These are phyloP conservation scores for Phialemonium atrogriseum DNA, from an alignment of 2,329 filamentous ascomycete genomes.

Conservation along the genomic window DNA sequence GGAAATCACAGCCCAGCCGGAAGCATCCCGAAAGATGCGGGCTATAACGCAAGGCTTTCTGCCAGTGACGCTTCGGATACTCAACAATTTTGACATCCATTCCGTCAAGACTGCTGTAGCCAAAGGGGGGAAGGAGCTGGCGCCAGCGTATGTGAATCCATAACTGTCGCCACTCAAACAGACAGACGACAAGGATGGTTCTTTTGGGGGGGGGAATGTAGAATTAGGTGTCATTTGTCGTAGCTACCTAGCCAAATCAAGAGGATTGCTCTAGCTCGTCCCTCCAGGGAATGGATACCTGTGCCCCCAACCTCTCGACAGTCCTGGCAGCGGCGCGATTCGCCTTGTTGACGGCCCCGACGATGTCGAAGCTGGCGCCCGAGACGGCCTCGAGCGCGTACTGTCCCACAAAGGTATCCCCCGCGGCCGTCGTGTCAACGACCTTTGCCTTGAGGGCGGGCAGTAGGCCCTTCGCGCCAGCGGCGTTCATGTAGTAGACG, in stretches of 20 bases:
- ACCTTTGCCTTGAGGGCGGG: slow-evolving; percentile 63
- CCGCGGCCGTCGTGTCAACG: slow-evolving; percentile 88
- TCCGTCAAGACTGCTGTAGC: slow-evolving; percentile 14
- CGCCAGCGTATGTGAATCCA: slow-evolving; percentile 31
- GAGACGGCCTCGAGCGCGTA: slow-evolving; percentile 68
- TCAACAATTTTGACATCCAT: slow-evolving; percentile 28
- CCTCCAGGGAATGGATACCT: slow-evolving; percentile 59
- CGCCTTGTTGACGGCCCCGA: slow-evolving; percentile 50
- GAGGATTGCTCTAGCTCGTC: slow-evolving; percentile 31
- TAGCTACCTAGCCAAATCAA: not conserved
- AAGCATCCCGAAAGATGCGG: slow-evolving; percentile 13
- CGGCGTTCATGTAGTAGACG: slow-evolving; percentile 50
- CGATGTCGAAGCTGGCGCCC: slow-evolving; percentile 38
- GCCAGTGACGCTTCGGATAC: slow-evolving; percentile 29
- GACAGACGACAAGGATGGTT: not conserved
- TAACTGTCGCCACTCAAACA: slow-evolving; percentile 13
- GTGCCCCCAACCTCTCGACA: slow-evolving; percentile 58
- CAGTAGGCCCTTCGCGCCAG: slow-evolving; percentile 38
- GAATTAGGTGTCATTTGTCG: too few species aligned
- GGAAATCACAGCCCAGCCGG: slow-evolving; percentile 23
- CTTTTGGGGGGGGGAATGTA: too few species aligned
- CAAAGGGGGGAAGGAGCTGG: slow-evolving; percentile 19
- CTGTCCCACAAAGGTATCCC: slow-evolving; percentile 87
- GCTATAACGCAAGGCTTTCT: slow-evolving; percentile 8
- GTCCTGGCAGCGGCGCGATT: slow-evolving; percentile 56